phyloP scores from a whole-genome alignment of 305 asterid species.

The Rubia tinctorum region DNA sequence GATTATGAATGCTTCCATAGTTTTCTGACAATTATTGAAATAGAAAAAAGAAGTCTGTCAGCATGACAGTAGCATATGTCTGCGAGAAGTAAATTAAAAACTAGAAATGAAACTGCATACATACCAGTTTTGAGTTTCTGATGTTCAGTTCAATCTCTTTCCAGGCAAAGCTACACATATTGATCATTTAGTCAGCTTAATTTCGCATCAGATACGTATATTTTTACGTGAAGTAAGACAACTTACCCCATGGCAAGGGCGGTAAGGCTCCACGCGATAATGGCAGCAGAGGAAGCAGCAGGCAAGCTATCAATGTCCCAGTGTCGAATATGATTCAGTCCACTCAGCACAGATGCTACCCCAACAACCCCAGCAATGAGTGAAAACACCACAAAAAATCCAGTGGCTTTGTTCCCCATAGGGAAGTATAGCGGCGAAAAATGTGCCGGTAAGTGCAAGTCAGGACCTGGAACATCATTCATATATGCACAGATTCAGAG shows the following conservation, averaged over 20 bases:
- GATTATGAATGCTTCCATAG: conserved; percentile 87
- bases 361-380: conserved; percentile 85
- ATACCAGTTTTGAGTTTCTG: conserved; percentile 73
- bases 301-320: conserved; percentile 66
- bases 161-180: conserved; percentile 63
- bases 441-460: conserved; percentile 64
- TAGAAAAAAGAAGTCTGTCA: background rate
- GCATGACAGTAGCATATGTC: background rate
- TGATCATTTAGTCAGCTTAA: background rate
- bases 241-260: conserved; percentile 89
- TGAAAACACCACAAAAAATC: conserved; percentile 75
- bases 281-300: conserved; percentile 64
- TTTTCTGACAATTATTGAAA: conserved; percentile 42
- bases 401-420: conserved; percentile 93
- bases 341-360: conserved; percentile 61
- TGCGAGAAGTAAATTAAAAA: too few relatives aligned
- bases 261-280: conserved; percentile 80
- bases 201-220: background rate
- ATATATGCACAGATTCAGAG: background rate
- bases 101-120: conserved; percentile 17
- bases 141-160: conserved; percentile 60
- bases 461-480: conserved; percentile 49
- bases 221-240: background rate
- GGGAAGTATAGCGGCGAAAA: conserved; percentile 92
- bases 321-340: conserved; percentile 52